phyloP scores from a whole-genome alignment of 2,329 filamentous ascomycete species.

The Neonectria magnoliae region DNA sequence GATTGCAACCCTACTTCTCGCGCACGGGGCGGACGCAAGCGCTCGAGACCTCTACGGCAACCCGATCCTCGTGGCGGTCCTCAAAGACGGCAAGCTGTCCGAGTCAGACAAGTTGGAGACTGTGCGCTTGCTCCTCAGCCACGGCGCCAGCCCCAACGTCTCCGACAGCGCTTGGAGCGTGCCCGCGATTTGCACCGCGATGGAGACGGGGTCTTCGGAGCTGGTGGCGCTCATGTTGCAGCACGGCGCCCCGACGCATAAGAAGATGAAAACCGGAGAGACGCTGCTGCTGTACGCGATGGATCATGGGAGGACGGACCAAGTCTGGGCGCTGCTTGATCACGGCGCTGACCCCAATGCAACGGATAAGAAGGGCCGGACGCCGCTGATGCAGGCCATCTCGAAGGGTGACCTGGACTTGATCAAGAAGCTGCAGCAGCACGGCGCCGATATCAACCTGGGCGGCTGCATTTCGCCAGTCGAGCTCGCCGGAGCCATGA shows the following conservation, averaged over 20 bases:
- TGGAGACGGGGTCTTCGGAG: conserved; percentile 40
- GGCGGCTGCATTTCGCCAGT: conserved; percentile 32
- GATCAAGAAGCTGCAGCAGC: conserved; percentile 41
- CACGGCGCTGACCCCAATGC: conserved; percentile 48
- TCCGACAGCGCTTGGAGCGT: conserved; percentile 35
- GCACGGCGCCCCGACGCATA: conserved; percentile 42
- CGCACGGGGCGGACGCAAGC: conserved; percentile 47
- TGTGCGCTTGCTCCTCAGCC: conserved; percentile 46
- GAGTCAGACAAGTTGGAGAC: conserved; percentile 40
- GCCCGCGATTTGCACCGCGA: conserved; percentile 38
- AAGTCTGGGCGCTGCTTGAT: conserved; percentile 42
- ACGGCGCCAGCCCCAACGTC: conserved; percentile 46
- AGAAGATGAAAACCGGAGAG: conserved; percentile 43
- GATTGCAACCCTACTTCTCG: conserved; percentile 46
- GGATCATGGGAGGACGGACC: conserved; percentile 35
- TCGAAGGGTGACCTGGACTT: conserved; percentile 41
- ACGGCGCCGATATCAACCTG: conserved; percentile 41
- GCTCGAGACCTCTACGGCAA: conserved; percentile 46
- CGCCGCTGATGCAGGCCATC: conserved; percentile 48
- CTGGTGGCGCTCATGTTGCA: conserved; percentile 43
- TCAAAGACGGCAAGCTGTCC: conserved; percentile 41
- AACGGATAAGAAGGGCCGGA: conserved; percentile 44
- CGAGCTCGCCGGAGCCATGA: conserved; percentile 40
- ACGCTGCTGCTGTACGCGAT: conserved; percentile 47
- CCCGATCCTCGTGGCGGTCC: conserved; percentile 44